Percentiles rank a stretch among this genome's conserved stretches.
Evolutionary conservation across 495 filamentous ascomycete species (phyloP).

Genomic region (Hyaloscypha hepaticicola): DNA sequence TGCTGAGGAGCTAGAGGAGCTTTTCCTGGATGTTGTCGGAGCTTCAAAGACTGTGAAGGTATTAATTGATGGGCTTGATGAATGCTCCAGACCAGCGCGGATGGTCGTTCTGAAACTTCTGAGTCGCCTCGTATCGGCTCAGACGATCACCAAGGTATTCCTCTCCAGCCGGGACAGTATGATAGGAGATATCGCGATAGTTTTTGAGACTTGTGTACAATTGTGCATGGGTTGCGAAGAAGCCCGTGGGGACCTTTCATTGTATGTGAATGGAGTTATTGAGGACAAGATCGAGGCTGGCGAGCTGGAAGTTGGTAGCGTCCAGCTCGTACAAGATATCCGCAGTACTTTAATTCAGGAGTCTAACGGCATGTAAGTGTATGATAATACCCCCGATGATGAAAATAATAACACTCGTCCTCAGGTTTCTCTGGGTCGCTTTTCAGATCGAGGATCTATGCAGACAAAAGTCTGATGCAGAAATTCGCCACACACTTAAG

Average conservation of each 20-base stretch:
- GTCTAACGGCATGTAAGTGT: conserved; percentile 25
- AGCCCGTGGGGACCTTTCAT: conserved; percentile 24
- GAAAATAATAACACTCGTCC: too few species aligned
- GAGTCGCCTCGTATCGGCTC: neutral
- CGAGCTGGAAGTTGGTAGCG: neutral
- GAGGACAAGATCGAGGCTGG: neutral
- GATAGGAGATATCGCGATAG: neutral
- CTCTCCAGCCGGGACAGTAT: neutral
- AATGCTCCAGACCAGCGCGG: neutral
- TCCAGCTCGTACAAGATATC: conserved; percentile 1
- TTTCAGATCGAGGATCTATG: too few species aligned
- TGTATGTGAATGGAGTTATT: conserved; percentile 21
- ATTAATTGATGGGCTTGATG: neutral
- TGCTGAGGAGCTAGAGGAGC: neutral
- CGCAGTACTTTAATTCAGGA: conserved; percentile 22
- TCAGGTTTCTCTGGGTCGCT: too few species aligned
- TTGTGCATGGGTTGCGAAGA: neutral
- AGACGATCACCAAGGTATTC: conserved; percentile 9
- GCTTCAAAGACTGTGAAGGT: neutral
- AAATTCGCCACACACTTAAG: too few species aligned
- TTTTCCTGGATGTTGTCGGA: neutral
- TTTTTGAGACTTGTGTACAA: neutral
- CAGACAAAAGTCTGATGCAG: too few species aligned
- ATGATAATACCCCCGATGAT: conserved; percentile 33
- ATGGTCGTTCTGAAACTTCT: neutral